These are phyloP conservation scores for Acanthamoeba lenticulata DNA, from an alignment of 208 protist genomes.

Conservation along the genomic window DNA sequence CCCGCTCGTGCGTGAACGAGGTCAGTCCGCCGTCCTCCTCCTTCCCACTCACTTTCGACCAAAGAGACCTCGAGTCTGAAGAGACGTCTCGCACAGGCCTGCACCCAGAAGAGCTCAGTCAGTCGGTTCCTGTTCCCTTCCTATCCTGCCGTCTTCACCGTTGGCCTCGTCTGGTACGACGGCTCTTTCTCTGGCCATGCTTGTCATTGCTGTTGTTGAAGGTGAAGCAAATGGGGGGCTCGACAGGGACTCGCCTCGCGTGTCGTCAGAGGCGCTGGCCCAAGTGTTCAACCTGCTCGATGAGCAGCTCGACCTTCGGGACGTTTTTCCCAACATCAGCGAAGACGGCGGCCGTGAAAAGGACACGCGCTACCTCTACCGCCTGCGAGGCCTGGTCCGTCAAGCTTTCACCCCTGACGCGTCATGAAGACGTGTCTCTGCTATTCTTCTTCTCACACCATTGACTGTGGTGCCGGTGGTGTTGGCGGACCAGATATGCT, in stretches of 20 bases:
- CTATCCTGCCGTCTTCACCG: not conserved
- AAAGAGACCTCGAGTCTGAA: too few species aligned
- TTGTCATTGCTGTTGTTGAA: too few species aligned
- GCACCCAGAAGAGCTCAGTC: not conserved
- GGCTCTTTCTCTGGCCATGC: not conserved
- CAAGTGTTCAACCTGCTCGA: not conserved
- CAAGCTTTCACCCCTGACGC: too few species aligned
- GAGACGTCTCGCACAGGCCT: too few species aligned
- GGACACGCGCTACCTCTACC: too few species aligned
- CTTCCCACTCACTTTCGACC: too few species aligned
- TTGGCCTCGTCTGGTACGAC: conserved; percentile 4
- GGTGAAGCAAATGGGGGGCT: not conserved
- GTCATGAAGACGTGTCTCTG: too few species aligned
- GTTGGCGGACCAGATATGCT: not conserved
- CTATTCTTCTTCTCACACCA: not conserved
- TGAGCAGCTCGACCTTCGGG: not conserved
- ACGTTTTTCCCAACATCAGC: not conserved
- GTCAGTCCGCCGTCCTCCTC: not conserved
- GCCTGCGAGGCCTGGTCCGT: not conserved
- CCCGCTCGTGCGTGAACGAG: not conserved
- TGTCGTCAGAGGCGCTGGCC: not conserved
- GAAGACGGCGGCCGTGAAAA: too few species aligned
- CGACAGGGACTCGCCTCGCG: not conserved
- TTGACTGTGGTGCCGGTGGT: not conserved
- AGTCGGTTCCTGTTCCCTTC: not conserved